Conservation (phyloP, 1,284 basidiomycete species). For the Trametes hirsuta region DNA sequence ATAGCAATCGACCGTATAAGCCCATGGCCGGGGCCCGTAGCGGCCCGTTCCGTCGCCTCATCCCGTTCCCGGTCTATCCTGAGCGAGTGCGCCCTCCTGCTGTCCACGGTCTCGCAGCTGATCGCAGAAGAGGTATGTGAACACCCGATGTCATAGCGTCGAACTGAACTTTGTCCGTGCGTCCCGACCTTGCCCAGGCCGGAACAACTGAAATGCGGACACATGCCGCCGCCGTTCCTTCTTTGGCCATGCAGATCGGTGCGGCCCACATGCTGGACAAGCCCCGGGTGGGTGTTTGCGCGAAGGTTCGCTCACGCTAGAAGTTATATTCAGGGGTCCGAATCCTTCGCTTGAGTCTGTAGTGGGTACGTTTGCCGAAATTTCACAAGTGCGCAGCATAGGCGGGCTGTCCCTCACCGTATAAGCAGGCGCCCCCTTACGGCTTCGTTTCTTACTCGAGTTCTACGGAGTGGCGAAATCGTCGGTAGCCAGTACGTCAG, state of each 20-base stretch:
- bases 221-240: slow-evolving; percentile 2
- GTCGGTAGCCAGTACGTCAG: no score
- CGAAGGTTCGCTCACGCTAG: slow-evolving; percentile 13
- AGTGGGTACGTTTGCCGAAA: slow-evolving; percentile 2
- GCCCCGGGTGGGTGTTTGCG: slow-evolving; percentile 1
- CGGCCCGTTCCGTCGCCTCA: no score
- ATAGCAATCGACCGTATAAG: no score
- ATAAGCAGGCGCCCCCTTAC: no score
- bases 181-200: not conserved
- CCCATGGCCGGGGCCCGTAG: no score
- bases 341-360: not conserved
- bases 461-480: no score
- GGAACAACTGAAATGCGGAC: not conserved
- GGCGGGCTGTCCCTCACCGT: no score
- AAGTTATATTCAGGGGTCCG: slow-evolving; percentile 6
- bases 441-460: no score
- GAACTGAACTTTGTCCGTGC: not conserved
- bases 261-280: slow-evolving; percentile 6
- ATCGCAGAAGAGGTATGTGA: no score
- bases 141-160: not conserved
- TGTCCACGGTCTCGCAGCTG: not conserved
- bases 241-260: slow-evolving; percentile 11
- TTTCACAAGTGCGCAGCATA: no score
- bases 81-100: not conserved
- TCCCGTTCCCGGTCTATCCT: no score